Percentiles rank a stretch among this genome's conserved stretches.
Evolutionary conservation across 331 rosid species (phyloP).

Genomic region (Acacia pycnantha): DNA sequence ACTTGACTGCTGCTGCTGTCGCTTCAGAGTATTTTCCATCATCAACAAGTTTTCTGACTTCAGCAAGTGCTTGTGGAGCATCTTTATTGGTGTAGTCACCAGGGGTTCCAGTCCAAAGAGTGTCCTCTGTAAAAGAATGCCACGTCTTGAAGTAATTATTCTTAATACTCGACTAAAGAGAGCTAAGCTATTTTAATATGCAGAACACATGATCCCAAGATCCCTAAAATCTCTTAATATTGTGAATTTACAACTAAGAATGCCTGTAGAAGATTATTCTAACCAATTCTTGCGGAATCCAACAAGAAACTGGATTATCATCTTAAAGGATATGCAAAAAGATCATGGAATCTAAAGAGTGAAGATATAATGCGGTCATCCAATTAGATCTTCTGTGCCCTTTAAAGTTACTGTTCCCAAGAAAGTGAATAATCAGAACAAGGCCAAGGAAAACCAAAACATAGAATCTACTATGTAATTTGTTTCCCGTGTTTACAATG

Average conservation of each 20-base stretch:
- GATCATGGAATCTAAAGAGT: background rate
- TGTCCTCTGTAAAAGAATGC: constrained; percentile 64
- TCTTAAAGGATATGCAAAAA: constrained; percentile 15
- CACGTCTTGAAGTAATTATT: constrained; percentile 14
- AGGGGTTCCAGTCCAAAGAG: constrained; percentile 93
- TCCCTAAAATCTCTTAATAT: constrained; percentile 1
- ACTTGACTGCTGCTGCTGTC: constrained; percentile 69
- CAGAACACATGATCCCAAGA: constrained; percentile 8
- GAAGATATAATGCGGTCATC: background rate
- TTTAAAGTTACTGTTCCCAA: background rate
- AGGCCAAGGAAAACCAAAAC: constrained; percentile 10
- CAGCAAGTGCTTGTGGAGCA: constrained; percentile 65
- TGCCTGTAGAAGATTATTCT: background rate
- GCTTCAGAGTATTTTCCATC: constrained; percentile 69
- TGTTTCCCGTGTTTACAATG: background rate
- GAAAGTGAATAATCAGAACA: background rate
- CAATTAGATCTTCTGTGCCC: background rate
- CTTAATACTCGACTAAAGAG: constrained; percentile 10
- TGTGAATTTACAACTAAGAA: constrained; percentile 3
- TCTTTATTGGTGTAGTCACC: constrained; percentile 67
- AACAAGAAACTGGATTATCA: constrained; percentile 4
- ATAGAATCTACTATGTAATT: background rate
- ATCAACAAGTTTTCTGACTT: constrained; percentile 85
- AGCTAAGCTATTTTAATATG: background rate
- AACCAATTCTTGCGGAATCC: background rate